phyloP scores from a whole-genome alignment of 495 filamentous ascomycete species.

The Filosporella fistucella region DNA sequence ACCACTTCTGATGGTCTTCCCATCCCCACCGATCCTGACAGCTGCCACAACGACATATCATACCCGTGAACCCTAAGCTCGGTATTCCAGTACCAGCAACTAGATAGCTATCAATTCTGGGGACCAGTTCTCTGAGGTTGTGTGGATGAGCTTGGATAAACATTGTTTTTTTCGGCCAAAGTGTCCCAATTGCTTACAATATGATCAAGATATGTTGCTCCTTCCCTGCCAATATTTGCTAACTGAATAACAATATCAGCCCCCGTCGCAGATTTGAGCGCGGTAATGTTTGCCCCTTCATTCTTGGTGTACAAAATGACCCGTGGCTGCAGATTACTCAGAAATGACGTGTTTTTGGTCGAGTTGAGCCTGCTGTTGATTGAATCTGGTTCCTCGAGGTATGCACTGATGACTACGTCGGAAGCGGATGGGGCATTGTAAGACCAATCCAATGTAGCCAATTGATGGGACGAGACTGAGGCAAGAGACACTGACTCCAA shows the following conservation, averaged over 20 bases:
- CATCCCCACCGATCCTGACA: slow-evolving; percentile 34
- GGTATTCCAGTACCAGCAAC: slow-evolving; percentile 34
- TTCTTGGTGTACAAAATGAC: slow-evolving; percentile 37
- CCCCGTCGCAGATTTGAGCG: slow-evolving; percentile 22
- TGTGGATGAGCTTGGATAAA: slow-evolving; percentile 42
- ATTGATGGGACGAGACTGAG: neutral
- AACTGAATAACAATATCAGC: slow-evolving; percentile 28
- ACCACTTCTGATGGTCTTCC: slow-evolving; percentile 26
- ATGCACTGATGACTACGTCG: slow-evolving; percentile 38
- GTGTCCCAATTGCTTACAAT: slow-evolving; percentile 37
- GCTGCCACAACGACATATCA: slow-evolving; percentile 27
- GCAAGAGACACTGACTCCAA: neutral
- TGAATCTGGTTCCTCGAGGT: slow-evolving; percentile 26
- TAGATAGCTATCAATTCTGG: slow-evolving; percentile 35
- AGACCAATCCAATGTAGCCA: neutral
- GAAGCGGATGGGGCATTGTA: slow-evolving; percentile 17
- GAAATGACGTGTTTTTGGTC: slow-evolving; percentile 8
- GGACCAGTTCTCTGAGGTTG: slow-evolving; percentile 28
- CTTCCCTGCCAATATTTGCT: slow-evolving; percentile 37
- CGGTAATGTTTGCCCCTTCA: slow-evolving; percentile 15
- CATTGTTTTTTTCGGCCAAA: slow-evolving; percentile 37
- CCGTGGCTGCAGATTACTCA: slow-evolving; percentile 21
- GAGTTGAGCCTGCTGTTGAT: slow-evolving; percentile 24
- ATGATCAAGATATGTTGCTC: slow-evolving; percentile 40
- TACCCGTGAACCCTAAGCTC: slow-evolving; percentile 30